phyloP scores from a whole-genome alignment of 306 rosid genomes.

The Gleditsia sinensis region DNA sequence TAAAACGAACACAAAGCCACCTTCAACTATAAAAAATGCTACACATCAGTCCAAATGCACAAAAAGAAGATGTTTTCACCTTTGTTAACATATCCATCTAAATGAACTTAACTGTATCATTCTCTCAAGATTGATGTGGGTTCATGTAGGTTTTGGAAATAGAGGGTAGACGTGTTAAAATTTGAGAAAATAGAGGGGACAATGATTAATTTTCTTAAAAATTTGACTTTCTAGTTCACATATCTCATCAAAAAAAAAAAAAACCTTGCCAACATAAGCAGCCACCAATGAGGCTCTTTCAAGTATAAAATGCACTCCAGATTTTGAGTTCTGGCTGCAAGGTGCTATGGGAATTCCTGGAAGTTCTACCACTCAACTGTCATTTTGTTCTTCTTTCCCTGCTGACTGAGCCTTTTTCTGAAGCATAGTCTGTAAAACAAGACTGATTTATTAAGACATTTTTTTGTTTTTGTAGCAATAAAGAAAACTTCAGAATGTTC shows the following conservation, averaged over 20 bases:
- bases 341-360: not conserved
- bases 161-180: too few species aligned
- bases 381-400: not conserved
- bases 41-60: not conserved
- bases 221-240: not conserved
- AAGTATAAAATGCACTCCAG: conserved; percentile 30
- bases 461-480: not conserved
- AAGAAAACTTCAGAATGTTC: not conserved
- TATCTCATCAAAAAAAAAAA: not conserved
- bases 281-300: conserved; percentile 27
- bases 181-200: not conserved
- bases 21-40: not conserved
- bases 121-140: not conserved
- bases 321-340: not conserved
- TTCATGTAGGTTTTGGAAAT: not conserved
- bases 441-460: not conserved
- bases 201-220: not conserved
- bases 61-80: not conserved
- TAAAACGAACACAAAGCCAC: not conserved
- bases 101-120: not conserved
- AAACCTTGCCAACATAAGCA: conserved; percentile 32
- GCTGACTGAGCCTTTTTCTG: not conserved
- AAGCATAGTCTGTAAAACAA: not conserved
- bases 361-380: not conserved
- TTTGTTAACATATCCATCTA: not conserved